A percentile compares a stretch with the other conserved stretches of the same genome.
phyloP scores from a whole-genome alignment of 2,329 filamentous ascomycete genomes.

The Fusarium pilosicola region DNA sequence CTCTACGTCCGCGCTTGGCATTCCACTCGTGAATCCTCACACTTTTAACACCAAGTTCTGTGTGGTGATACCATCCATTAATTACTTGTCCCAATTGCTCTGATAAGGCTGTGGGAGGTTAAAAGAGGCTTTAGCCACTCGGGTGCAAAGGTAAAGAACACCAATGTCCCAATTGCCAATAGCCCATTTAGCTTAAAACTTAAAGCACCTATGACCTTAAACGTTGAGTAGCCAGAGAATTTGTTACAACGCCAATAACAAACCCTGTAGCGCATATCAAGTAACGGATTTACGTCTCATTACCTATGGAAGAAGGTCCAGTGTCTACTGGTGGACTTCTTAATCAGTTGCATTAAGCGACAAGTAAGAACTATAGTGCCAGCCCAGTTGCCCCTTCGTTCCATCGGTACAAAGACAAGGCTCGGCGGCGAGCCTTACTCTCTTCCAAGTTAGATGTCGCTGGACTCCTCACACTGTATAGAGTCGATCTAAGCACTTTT shows the following conservation, averaged over 20 bases:
- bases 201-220: rapidly evolving
- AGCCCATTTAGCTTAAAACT: neutral
- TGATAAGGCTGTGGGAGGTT: too few species aligned
- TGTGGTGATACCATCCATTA: rapidly evolving
- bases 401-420: neutral
- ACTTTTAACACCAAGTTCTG: neutral
- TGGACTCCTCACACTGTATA: neutral
- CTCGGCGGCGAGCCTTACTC: neutral
- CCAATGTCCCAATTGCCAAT: neutral
- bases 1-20: too few species aligned
- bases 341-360: rapidly evolving
- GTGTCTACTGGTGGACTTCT: neutral
- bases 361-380: neutral
- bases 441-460: neutral
- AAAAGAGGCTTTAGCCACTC: too few species aligned
- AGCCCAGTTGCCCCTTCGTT: neutral
- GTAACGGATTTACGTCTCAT: neutral
- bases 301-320: too few species aligned
- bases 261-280: too few species aligned
- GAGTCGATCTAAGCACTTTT: neutral
- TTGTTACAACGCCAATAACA: neutral
- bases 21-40: rapidly evolving
- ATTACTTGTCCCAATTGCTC: neutral
- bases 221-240: rapidly evolving
- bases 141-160: too few species aligned